Conservation (phyloP, 257 asterid genomes). For the Paulownia fortunei region DNA sequence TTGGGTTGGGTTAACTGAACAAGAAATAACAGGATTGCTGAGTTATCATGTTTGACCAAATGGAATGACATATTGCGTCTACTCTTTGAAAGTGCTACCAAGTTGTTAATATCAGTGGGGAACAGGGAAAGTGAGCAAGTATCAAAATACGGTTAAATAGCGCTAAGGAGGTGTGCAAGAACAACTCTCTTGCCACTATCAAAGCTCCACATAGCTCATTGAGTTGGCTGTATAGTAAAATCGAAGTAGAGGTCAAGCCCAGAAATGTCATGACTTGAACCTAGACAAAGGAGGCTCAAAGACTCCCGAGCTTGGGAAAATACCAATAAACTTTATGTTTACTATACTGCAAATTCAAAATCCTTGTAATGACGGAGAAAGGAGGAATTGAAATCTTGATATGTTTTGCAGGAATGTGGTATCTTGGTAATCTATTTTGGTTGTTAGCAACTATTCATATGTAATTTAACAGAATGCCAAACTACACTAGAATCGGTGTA, state of each 20-base stretch:
- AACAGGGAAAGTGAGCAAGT: not conserved
- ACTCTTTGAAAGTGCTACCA: not conserved
- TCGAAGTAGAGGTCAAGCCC: not conserved
- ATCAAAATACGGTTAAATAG: not conserved
- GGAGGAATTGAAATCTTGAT: not conserved
- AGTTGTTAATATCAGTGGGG: not conserved
- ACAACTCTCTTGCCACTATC: not conserved
- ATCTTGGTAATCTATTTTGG: not conserved
- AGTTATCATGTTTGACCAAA: not conserved
- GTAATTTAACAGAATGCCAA: constrained; percentile 4
- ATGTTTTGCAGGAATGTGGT: not conserved
- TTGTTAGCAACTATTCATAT: constrained; percentile 17
- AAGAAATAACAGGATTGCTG: not conserved
- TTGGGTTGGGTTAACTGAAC: constrained; percentile 5
- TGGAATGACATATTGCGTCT: not conserved
- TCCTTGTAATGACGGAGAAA: not conserved
- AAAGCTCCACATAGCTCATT: not conserved
- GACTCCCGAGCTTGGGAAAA: not conserved
- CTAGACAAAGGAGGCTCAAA: not conserved
- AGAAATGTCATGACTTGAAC: not conserved
- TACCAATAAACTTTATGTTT: not conserved
- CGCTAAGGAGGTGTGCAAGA: not conserved
- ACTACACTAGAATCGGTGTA: not conserved
- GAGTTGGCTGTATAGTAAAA: not conserved
- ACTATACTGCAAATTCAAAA: not conserved